These are phyloP conservation scores for Dichotomopilus funicola DNA, from an alignment of 2,329 filamentous ascomycete genomes.

Conservation along the genomic window DNA sequence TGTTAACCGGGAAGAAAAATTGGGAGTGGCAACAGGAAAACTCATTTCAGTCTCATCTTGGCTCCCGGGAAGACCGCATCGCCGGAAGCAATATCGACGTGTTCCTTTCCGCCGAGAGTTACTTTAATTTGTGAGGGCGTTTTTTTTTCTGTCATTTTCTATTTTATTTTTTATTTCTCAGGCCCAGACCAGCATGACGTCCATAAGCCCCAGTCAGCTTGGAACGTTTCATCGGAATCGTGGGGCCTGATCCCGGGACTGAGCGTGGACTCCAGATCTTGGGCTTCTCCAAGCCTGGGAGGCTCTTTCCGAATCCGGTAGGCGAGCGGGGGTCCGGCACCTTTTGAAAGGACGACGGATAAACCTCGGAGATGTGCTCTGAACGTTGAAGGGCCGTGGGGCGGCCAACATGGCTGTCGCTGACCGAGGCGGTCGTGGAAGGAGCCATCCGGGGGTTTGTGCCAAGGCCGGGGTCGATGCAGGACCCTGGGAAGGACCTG, in stretches of 20 bases:
- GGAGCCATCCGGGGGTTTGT: not conserved
- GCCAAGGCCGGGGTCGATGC: conserved; percentile 8
- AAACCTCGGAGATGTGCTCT: conserved; percentile 15
- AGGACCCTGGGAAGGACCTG: conserved; percentile 12
- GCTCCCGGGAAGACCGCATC: not conserved
- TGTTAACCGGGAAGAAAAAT: not conserved
- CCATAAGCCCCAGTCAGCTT: not conserved
- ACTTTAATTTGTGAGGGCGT: no score
- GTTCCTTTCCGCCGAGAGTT: no score
- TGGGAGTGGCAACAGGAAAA: not conserved
- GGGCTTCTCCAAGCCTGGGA: not conserved
- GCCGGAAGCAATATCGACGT: no score
- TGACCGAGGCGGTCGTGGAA: conserved; percentile 8
- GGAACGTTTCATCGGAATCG: not conserved
- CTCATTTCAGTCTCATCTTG: not conserved
- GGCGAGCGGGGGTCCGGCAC: conserved; percentile 2
- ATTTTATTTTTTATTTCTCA: not conserved
- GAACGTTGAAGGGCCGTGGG: not conserved
- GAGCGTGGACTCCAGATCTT: not conserved
- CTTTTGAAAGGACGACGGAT: not conserved
- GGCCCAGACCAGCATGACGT: not conserved
- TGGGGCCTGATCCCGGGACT: not conserved
- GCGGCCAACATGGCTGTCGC: not conserved
- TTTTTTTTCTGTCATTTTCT: no score
- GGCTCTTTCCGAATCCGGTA: not conserved